A percentile compares a stretch with the other conserved stretches of the same genome.
Evolutionary conservation across 768 basidiomycete species (phyloP).

Genomic region (Boletus huronensis): DNA sequence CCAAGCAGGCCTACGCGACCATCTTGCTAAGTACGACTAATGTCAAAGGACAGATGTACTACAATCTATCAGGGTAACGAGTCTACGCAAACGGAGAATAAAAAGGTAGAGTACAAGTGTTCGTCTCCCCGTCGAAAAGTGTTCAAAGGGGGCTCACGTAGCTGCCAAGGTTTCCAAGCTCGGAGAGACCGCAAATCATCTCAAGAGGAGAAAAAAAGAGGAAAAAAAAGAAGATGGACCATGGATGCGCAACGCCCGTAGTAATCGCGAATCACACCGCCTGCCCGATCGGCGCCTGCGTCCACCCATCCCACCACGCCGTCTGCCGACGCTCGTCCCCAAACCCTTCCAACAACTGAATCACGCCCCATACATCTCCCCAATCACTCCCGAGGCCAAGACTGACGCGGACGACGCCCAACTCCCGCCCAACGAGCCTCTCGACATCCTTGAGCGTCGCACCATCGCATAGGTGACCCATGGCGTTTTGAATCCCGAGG

Average conservation of each 20-base stretch:
- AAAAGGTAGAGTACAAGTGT: background rate
- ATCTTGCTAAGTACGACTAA: background rate
- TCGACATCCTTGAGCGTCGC: conserved; percentile 63
- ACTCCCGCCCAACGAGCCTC: conserved; percentile 55
- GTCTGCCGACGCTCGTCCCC: conserved; percentile 37
- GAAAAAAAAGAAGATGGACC: background rate
- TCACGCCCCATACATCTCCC: conserved; percentile 63
- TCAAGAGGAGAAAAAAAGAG: background rate
- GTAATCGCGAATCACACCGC: conserved; percentile 27
- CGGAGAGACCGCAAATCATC: background rate
- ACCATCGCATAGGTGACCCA: conserved; percentile 57
- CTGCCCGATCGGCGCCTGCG: conserved; percentile 31
- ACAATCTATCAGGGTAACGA: background rate
- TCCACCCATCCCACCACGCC: conserved; percentile 41
- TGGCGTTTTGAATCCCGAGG: conserved; percentile 61
- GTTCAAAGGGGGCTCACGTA: background rate
- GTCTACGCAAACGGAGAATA: background rate
- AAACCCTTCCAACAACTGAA: conserved; percentile 47
- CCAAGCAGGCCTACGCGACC: background rate
- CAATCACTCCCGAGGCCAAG: conserved; percentile 78
- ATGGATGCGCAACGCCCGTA: too few species aligned
- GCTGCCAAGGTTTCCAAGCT: background rate
- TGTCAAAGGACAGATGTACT: background rate
- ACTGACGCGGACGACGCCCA: conserved; percentile 74
- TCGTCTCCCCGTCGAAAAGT: background rate